Evolutionary conservation across 1,284 basidiomycete genomes (phyloP).

Genomic region (Cystobasidium pallidum): DNA sequence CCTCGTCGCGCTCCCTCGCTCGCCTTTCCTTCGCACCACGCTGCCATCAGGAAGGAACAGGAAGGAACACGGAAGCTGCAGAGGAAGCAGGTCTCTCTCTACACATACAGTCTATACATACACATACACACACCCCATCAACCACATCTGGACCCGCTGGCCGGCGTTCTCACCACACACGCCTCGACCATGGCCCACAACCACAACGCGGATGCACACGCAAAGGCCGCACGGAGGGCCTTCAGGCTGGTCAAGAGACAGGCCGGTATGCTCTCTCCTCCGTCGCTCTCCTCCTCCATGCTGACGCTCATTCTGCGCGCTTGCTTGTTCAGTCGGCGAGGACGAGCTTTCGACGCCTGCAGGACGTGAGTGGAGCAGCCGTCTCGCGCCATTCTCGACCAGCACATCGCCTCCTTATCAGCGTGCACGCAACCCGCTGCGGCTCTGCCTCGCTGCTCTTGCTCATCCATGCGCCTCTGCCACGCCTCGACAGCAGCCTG

Average conservation of each 20-base stretch:
- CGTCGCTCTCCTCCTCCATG: neutral
- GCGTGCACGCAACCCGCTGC: neutral
- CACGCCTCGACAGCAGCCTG: no score
- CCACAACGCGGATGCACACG: neutral
- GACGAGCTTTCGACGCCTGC: slow-evolving; percentile 4
- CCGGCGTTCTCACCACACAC: neutral
- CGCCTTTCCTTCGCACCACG: neutral
- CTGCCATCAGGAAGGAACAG: neutral
- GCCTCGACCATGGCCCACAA: neutral
- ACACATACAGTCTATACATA: no score
- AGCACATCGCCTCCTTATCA: neutral
- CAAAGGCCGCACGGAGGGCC: neutral
- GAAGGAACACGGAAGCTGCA: no score
- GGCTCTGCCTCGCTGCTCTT: neutral
- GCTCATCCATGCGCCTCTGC: neutral
- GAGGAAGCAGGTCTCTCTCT: slow-evolving; percentile 13
- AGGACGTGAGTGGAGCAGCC: slow-evolving; percentile 31
- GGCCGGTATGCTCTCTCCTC: slow-evolving; percentile 12
- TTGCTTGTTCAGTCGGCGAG: slow-evolving; percentile 4
- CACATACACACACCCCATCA: no score
- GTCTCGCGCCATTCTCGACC: no score
- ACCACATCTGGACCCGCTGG: neutral
- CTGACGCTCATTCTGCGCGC: neutral
- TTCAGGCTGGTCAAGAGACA: slow-evolving; percentile 22
- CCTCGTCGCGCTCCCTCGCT: neutral